Evolutionary conservation across 2,329 filamentous ascomycete genomes (phyloP).

Genomic region (Curvularia verruculosa): DNA sequence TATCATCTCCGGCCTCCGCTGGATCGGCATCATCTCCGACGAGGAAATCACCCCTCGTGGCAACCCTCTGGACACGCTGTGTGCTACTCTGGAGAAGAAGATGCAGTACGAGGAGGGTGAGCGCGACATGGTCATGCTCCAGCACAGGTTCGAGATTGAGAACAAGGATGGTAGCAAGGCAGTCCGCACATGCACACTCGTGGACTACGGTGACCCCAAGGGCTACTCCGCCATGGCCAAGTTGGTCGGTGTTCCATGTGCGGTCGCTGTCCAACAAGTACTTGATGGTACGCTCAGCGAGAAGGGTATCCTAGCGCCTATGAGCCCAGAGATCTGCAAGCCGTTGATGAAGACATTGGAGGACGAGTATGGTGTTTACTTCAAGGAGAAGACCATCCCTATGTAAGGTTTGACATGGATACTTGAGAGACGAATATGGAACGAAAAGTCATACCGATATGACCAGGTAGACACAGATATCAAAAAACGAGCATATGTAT

Average conservation of each 20-base stretch:
- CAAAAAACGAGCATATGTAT: conserved; percentile 2
- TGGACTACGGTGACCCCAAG: conserved; percentile 79
- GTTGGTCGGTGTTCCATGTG: conserved; percentile 77
- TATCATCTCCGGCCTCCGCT: conserved; percentile 73
- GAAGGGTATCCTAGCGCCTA: conserved; percentile 78
- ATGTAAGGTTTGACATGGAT: conserved; percentile 19
- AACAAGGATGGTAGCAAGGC: conserved; percentile 77
- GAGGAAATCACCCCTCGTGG: conserved; percentile 72
- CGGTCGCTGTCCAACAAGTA: conserved; percentile 76
- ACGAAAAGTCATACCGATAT: conserved; percentile 1
- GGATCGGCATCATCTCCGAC: conserved; percentile 74
- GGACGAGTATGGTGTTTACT: conserved; percentile 75
- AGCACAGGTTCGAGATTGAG: conserved; percentile 86
- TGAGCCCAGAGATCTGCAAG: conserved; percentile 72
- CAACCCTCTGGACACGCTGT: conserved; percentile 89
- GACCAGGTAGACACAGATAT: conserved; percentile 6
- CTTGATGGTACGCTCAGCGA: conserved; percentile 74
- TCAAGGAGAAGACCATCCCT: conserved; percentile 68
- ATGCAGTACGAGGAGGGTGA: conserved; percentile 85
- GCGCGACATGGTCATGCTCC: conserved; percentile 80
- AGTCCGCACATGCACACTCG: conserved; percentile 79
- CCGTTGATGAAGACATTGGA: conserved; percentile 79
- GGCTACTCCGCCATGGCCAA: conserved; percentile 86
- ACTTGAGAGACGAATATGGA: background rate
- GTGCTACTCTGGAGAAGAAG: conserved; percentile 86